Conservation (phyloP, 2,329 filamentous ascomycete species). For the Fulvia fulva region DNA sequence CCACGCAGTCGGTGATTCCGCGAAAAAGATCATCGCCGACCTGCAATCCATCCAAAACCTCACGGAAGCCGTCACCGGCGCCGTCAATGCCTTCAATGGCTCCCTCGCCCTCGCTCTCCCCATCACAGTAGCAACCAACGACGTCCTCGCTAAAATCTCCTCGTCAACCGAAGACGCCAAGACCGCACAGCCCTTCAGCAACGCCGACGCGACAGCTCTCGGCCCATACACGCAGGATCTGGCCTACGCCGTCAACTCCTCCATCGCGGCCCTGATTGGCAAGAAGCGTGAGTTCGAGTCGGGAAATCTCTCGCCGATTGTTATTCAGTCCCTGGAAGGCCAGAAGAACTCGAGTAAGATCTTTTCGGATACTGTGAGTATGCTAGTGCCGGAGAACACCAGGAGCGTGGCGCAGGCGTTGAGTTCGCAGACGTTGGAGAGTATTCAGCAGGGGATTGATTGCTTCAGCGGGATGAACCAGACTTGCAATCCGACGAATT, state of each 20-base stretch:
- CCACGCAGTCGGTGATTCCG: not conserved
- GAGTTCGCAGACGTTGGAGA: not conserved
- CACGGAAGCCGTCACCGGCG: not conserved
- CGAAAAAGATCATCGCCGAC: not conserved
- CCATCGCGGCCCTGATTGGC: slow-evolving; percentile 8
- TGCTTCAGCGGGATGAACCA: slow-evolving; percentile 7
- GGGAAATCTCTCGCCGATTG: not conserved
- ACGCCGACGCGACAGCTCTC: not conserved
- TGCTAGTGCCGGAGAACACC: not conserved
- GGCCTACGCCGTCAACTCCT: slow-evolving; percentile 8
- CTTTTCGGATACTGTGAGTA: not conserved
- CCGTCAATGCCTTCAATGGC: not conserved
- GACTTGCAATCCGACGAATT: slow-evolving; percentile 1
- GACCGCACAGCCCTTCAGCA: not conserved
- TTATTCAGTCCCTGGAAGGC: not conserved
- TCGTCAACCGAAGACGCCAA: not conserved
- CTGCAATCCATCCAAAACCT: not conserved
- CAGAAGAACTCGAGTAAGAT: not conserved
- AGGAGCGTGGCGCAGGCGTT: not conserved
- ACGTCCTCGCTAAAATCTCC: slow-evolving; percentile 1
- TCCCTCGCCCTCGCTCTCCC: not conserved
- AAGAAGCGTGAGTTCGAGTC: slow-evolving; percentile 4
- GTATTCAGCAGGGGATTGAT: slow-evolving; percentile 4
- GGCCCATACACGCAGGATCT: slow-evolving; percentile 3
- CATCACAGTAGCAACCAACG: slow-evolving; percentile 4